phyloP scores from a whole-genome alignment of 2,329 filamentous ascomycete species.

The Alternaria conjuncta region DNA sequence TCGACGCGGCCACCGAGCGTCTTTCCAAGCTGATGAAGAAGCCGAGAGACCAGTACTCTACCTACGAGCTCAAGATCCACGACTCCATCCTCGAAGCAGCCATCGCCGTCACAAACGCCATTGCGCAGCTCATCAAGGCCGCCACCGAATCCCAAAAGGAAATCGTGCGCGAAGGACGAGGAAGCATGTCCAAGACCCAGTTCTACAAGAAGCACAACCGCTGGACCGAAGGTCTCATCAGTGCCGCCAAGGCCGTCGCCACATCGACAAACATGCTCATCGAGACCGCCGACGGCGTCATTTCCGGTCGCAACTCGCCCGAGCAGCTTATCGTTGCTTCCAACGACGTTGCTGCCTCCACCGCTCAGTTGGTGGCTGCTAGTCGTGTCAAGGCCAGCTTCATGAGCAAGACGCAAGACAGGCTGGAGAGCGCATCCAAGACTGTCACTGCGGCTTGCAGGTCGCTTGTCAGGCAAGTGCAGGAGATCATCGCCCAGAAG shows the following conservation, averaged over 20 bases:
- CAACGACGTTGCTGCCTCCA: slow-evolving; percentile 95
- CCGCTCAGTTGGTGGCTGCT: slow-evolving; percentile 93
- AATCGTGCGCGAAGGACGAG: slow-evolving; percentile 91
- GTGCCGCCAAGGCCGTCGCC: slow-evolving; percentile 94
- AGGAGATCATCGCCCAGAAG: slow-evolving; percentile 89
- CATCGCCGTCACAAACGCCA: slow-evolving; percentile 90
- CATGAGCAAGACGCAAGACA: slow-evolving; percentile 96
- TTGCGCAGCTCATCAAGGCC: slow-evolving; percentile 92
- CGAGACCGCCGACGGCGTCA: slow-evolving; percentile 95
- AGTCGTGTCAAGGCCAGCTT: slow-evolving; percentile 96
- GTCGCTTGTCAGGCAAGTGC: slow-evolving; percentile 87
- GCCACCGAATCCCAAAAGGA: slow-evolving; percentile 93
- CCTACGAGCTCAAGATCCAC: slow-evolving; percentile 95
- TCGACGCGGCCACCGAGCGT: slow-evolving; percentile 87
- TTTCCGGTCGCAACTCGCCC: slow-evolving; percentile 87
- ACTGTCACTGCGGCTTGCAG: slow-evolving; percentile 90
- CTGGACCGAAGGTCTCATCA: slow-evolving; percentile 98
- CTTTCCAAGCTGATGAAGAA: slow-evolving; percentile 94
- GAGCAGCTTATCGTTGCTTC: slow-evolving; percentile 98
- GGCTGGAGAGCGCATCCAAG: slow-evolving; percentile 87
- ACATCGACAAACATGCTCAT: slow-evolving; percentile 94
- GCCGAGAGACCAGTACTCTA: slow-evolving; percentile 92
- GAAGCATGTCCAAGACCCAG: slow-evolving; percentile 83
- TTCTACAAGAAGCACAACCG: slow-evolving; percentile 99
- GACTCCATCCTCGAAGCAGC: slow-evolving; percentile 94